phyloP scores from a whole-genome alignment of 176 grass and related monocot species.

The Poa annua region DNA sequence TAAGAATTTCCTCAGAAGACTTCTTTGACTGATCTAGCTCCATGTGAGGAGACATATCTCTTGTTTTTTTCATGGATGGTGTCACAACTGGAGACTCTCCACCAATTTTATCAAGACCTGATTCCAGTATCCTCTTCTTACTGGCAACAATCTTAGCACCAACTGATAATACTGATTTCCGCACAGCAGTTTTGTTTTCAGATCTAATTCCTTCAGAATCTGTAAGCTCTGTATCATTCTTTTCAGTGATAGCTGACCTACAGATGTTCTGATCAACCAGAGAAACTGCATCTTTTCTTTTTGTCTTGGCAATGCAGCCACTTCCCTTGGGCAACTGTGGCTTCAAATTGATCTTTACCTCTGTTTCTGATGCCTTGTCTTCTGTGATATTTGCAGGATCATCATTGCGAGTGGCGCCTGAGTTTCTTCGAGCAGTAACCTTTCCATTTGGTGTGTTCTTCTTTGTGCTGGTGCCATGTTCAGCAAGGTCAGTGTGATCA shows the following conservation, averaged over 20 bases:
- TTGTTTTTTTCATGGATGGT: slow-evolving; percentile 49
- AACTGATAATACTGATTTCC: slow-evolving; percentile 42
- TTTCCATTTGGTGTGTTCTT: slow-evolving; percentile 38
- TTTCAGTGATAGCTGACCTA: slow-evolving; percentile 57
- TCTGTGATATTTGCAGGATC: slow-evolving; percentile 24
- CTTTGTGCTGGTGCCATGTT: slow-evolving; percentile 26
- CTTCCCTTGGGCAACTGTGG: slow-evolving; percentile 23
- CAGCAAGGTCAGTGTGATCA: slow-evolving; percentile 25
- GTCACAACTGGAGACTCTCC: slow-evolving; percentile 42
- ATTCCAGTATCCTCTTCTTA: slow-evolving; percentile 52
- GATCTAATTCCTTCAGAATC: slow-evolving; percentile 59
- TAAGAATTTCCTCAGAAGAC: slow-evolving; percentile 38
- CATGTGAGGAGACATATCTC: slow-evolving; percentile 36
- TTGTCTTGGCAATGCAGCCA: slow-evolving; percentile 38
- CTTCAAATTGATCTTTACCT: slow-evolving; percentile 27
- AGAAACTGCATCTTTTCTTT: slow-evolving; percentile 34
- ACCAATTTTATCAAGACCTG: slow-evolving; percentile 39
- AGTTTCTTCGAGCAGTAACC: slow-evolving; percentile 34
- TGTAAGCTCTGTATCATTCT: slow-evolving; percentile 48
- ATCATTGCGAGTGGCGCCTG: not conserved
- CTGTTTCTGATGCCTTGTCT: slow-evolving; percentile 34
- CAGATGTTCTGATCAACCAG: slow-evolving; percentile 45
- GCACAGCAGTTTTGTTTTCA: slow-evolving; percentile 41
- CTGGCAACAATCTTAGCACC: slow-evolving; percentile 52
- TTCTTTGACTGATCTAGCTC: slow-evolving; percentile 35